Percentiles rank a stretch among this genome's conserved stretches.
Evolutionary conservation across 768 basidiomycete genomes (phyloP).

Genomic region (Infundibulicybe gibba): DNA sequence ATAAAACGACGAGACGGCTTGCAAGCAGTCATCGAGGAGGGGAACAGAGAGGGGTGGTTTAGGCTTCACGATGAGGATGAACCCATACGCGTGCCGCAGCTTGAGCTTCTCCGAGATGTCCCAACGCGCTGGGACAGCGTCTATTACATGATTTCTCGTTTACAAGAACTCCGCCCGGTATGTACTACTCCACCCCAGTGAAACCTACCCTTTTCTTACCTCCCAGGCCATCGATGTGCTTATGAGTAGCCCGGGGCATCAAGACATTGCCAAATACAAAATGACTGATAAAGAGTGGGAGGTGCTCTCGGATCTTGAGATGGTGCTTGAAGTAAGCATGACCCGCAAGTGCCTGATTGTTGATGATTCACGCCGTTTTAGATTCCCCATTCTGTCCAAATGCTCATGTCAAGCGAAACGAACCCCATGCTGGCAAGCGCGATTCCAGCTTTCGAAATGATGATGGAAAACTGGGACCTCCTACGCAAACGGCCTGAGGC

Average conservation of each 20-base stretch:
- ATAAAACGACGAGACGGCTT: constrained; percentile 3
- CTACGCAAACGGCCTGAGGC: neutral
- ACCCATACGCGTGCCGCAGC: too few relatives aligned
- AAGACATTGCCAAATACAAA: neutral
- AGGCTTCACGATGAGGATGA: too few relatives aligned
- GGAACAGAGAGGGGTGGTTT: too few relatives aligned
- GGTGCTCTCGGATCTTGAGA: neutral
- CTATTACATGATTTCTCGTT: constrained; percentile 3
- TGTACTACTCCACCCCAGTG: too few relatives aligned
- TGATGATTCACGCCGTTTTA: neutral
- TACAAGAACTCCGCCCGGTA: too few relatives aligned
- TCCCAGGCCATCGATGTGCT: neutral
- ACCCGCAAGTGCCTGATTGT: neutral
- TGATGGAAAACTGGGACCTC: constrained; percentile 8
- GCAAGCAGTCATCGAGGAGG: neutral
- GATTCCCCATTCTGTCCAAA: constrained; percentile 1
- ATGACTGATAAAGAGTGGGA: neutral
- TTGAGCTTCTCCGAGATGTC: too few relatives aligned
- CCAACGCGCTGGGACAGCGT: constrained; percentile 1
- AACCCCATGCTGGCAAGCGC: constrained; percentile 5
- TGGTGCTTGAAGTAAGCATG: neutral
- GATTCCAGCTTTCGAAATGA: constrained; percentile 10
- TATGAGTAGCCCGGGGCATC: neutral
- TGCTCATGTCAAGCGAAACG: constrained; percentile 6
- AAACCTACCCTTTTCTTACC: too few relatives aligned